These are phyloP conservation scores for Metschnikowia amazonensis DNA, from an alignment of 805 yeast genomes.

Conservation along the genomic window DNA sequence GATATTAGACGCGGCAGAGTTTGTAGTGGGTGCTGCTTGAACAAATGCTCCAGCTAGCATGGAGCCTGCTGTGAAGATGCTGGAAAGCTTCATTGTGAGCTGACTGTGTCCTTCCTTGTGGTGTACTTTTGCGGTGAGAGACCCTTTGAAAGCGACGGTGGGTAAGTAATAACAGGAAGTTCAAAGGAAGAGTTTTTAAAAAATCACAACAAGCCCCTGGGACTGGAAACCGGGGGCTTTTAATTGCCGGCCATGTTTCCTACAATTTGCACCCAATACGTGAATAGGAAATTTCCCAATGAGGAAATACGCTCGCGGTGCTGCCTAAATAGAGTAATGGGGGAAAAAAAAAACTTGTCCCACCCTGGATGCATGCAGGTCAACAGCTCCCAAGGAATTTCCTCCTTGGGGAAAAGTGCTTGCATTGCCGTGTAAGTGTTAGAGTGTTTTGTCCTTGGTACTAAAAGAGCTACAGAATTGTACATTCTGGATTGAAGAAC, in stretches of 20 bases:
- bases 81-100: slow-evolving; percentile 20
- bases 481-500: no score
- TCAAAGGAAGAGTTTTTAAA: not conserved
- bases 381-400: not conserved
- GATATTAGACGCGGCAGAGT: slow-evolving; percentile 11
- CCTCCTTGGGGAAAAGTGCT: not conserved
- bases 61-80: slow-evolving; percentile 18
- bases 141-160: not conserved
- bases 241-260: not conserved
- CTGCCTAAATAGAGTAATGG: slow-evolving; percentile 9
- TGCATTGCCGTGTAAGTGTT: not conserved
- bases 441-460: not conserved
- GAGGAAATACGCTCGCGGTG: slow-evolving; percentile 9
- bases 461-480: not conserved
- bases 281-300: slow-evolving; percentile 11
- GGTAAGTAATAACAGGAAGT: not conserved
- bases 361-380: not conserved
- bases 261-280: slow-evolving; percentile 15
- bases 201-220: slow-evolving; percentile 9
- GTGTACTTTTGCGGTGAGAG: slow-evolving; percentile 1
- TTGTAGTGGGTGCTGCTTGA: slow-evolving; percentile 22
- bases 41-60: slow-evolving; percentile 19
- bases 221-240: slow-evolving; percentile 6
- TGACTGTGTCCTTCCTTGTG: not conserved
- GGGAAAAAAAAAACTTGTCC: slow-evolving; percentile 1